phyloP scores from a whole-genome alignment of 2,329 filamentous ascomycete genomes.

The Blastomyces gilchristii region DNA sequence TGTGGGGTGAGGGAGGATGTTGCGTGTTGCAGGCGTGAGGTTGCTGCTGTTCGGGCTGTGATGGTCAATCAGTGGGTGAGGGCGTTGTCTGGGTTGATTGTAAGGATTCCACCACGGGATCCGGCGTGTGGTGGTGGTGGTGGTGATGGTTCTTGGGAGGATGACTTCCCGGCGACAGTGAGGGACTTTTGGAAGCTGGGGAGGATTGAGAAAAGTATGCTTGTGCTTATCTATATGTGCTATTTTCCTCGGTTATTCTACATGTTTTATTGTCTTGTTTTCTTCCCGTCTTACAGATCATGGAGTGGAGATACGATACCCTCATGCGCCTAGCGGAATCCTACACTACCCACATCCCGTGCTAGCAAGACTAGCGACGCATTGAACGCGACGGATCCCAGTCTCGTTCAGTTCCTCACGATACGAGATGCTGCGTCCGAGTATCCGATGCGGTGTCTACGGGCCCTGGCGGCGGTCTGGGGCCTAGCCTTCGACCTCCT shows the following conservation, averaged over 20 bases:
- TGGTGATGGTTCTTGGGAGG: background rate
- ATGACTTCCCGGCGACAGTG: background rate
- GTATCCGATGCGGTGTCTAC: background rate
- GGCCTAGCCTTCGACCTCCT: background rate
- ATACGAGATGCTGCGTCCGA: background rate
- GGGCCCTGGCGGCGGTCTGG: background rate
- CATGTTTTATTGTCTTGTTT: too few relatives aligned
- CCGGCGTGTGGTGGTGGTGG: background rate
- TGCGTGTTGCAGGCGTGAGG: background rate
- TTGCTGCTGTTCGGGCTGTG: background rate
- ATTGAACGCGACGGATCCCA: background rate
- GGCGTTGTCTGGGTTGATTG: background rate
- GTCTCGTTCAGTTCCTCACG: background rate
- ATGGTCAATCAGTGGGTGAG: slow-evolving; percentile 1
- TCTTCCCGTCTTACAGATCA: background rate
- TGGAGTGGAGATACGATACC: background rate
- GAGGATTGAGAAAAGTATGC: background rate
- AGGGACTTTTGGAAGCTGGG: background rate
- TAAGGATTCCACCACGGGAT: background rate
- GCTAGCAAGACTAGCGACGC: background rate
- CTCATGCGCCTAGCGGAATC: background rate
- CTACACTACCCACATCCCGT: background rate
- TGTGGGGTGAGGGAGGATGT: background rate
- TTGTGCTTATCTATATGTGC: background rate
- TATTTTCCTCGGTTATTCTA: background rate